phyloP scores from a whole-genome alignment of 371 early-diverging fungal species.

The Syncephalis plumigaleata region DNA sequence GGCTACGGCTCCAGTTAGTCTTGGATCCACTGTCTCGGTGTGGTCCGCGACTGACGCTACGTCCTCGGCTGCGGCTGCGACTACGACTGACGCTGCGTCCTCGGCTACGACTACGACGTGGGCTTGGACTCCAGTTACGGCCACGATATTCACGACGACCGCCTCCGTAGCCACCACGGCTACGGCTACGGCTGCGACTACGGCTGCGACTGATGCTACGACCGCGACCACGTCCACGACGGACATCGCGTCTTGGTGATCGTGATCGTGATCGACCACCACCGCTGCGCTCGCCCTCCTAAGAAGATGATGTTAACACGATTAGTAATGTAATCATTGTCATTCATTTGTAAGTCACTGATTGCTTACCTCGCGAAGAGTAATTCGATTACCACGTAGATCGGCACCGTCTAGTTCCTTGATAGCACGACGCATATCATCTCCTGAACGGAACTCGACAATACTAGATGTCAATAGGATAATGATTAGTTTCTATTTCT shows the following conservation, averaged over 20 bases:
- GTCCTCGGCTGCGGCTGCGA: slow-evolving; percentile 12
- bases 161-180: slow-evolving; percentile 5
- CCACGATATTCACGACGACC: slow-evolving; percentile 12
- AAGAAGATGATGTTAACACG: slow-evolving; percentile 12
- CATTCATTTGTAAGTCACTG: too few species aligned
- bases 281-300: slow-evolving; percentile 16
- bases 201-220: slow-evolving; percentile 13
- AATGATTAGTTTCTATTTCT: neutral
- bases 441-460: slow-evolving; percentile 70
- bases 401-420: slow-evolving; percentile 74
- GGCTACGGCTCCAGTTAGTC: slow-evolving; percentile 4
- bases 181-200: slow-evolving; percentile 9
- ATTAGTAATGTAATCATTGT: too few species aligned
- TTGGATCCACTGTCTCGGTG: slow-evolving; percentile 9
- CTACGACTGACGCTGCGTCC: slow-evolving; percentile 1
- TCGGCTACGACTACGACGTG: neutral
- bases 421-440: slow-evolving; percentile 74
- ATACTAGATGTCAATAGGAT: slow-evolving; percentile 27
- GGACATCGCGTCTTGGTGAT: slow-evolving; percentile 15
- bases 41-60: too few species aligned
- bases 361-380: slow-evolving; percentile 59
- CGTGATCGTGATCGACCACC: slow-evolving; percentile 27
- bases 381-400: slow-evolving; percentile 59
- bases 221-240: slow-evolving; percentile 8
- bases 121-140: slow-evolving; percentile 13